These are phyloP conservation scores for Tricholoma sp. DNA, from an alignment of 768 basidiomycete genomes.

Conservation along the genomic window DNA sequence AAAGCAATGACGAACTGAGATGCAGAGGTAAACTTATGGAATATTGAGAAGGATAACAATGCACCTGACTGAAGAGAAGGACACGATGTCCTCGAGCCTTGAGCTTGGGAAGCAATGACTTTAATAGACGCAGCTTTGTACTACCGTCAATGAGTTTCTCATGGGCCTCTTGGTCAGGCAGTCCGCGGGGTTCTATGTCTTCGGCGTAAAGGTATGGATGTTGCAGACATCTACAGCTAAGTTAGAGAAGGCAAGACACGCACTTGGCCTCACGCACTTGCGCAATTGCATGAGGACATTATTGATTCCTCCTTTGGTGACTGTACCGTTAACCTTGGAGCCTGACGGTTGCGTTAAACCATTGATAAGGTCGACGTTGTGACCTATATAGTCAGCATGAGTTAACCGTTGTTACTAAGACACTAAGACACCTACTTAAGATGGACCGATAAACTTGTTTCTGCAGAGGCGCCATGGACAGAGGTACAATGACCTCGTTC, in stretches of 20 bases:
- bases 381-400: constrained; percentile 36
- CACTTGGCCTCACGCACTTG: constrained; percentile 47
- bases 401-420: constrained; percentile 3
- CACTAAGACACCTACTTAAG: constrained; percentile 46
- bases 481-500: constrained; percentile 90
- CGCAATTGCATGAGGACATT: constrained; percentile 86
- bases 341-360: constrained; percentile 45
- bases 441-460: constrained; percentile 86
- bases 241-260: background rate
- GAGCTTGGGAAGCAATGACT: constrained; percentile 73
- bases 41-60: constrained; percentile 9
- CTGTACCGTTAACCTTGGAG: constrained; percentile 24
- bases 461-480: constrained; percentile 83
- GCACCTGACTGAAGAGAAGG: constrained; percentile 86
- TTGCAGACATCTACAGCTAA: constrained; percentile 64
- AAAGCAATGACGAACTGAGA: constrained; percentile 81
- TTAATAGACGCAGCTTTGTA: constrained; percentile 79
- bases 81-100: constrained; percentile 84
- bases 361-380: constrained; percentile 64
- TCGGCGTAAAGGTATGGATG: constrained; percentile 85
- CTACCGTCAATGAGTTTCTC: constrained; percentile 78
- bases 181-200: constrained; percentile 69
- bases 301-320: constrained; percentile 56
- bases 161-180: constrained; percentile 58
- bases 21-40: background rate